A percentile compares a stretch with the other conserved stretches of the same genome.
Evolutionary conservation across 352 stramenopile species (phyloP).

Genomic region (Blastocystis sp.): DNA sequence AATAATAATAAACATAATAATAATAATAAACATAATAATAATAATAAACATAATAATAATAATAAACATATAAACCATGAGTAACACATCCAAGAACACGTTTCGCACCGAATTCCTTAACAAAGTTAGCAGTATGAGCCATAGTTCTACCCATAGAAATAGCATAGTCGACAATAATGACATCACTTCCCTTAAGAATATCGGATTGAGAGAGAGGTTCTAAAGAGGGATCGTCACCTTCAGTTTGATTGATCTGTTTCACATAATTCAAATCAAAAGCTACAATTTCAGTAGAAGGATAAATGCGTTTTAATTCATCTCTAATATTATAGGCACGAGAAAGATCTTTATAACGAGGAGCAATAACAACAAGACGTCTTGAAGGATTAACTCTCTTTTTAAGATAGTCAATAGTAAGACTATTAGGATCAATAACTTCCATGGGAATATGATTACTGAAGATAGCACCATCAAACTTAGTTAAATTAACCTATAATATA

Average conservation of each 20-base stretch:
- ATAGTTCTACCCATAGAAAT: slow-evolving; percentile 92
- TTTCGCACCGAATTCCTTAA: slow-evolving; percentile 73
- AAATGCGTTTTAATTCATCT: slow-evolving; percentile 73
- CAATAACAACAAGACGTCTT: slow-evolving; percentile 33
- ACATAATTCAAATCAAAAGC: slow-evolving; percentile 36
- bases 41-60: too few relatives aligned
- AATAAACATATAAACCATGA: slow-evolving; percentile 77
- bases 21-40: too few relatives aligned
- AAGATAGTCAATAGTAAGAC: slow-evolving; percentile 11
- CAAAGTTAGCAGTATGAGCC: slow-evolving; percentile 80
- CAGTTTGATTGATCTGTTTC: slow-evolving; percentile 35
- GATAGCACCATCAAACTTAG: slow-evolving; percentile 22
- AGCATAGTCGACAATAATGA: slow-evolving; percentile 99
- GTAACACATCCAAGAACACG: slow-evolving; percentile 93
- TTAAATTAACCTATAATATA: slow-evolving; percentile 24
- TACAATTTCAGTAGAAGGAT: slow-evolving; percentile 15
- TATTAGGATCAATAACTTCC: slow-evolving; percentile 21
- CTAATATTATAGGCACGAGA: slow-evolving; percentile 49
- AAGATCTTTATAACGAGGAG: slow-evolving; percentile 39
- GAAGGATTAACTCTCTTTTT: slow-evolving; percentile 20
- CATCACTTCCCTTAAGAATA: slow-evolving; percentile 87
- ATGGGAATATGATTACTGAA: slow-evolving; percentile 10
- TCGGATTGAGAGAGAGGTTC: slow-evolving; percentile 92
- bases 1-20: neutral
- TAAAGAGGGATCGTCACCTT: slow-evolving; percentile 64